Conservation (phyloP, 164 flowering plant species). For the Cinnamomum chago region DNA sequence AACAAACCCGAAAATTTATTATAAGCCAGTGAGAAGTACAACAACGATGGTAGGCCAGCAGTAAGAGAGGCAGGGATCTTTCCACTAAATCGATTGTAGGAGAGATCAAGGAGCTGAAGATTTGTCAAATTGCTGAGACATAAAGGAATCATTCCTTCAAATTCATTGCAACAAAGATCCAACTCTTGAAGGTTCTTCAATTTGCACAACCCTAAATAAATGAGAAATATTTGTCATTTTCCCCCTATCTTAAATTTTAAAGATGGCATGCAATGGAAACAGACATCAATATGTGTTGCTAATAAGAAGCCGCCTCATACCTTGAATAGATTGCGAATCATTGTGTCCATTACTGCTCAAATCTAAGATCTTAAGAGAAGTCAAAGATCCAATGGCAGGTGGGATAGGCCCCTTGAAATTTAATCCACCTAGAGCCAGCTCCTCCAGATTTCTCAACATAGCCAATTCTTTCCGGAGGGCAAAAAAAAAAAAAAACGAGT, state of each 20-base stretch:
- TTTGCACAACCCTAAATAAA: conserved; percentile 8
- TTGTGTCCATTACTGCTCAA: too few species aligned
- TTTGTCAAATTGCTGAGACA: conserved; percentile 10
- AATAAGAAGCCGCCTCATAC: too few species aligned
- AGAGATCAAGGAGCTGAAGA: not conserved
- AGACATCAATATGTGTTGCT: not conserved
- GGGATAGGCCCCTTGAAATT: not conserved
- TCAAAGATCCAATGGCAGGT: too few species aligned
- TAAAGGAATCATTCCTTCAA: conserved; percentile 7
- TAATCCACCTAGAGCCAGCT: not conserved
- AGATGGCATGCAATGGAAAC: not conserved
- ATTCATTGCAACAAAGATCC: not conserved
- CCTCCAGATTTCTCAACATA: too few species aligned
- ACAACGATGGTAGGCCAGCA: not conserved
- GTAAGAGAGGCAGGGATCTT: not conserved
- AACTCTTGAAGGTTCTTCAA: conserved; percentile 4
- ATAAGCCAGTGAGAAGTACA: not conserved
- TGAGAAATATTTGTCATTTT: not conserved
- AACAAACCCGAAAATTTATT: not conserved
- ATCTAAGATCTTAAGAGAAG: too few species aligned
- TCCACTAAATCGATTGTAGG: not conserved
- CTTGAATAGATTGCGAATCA: too few species aligned
- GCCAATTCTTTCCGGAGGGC: too few species aligned
- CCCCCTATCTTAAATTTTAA: not conserved
- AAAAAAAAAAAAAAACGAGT: not conserved